These are phyloP conservation scores for Ceratocystis papillata DNA, from an alignment of 2,329 filamentous ascomycete genomes.

Conservation along the genomic window DNA sequence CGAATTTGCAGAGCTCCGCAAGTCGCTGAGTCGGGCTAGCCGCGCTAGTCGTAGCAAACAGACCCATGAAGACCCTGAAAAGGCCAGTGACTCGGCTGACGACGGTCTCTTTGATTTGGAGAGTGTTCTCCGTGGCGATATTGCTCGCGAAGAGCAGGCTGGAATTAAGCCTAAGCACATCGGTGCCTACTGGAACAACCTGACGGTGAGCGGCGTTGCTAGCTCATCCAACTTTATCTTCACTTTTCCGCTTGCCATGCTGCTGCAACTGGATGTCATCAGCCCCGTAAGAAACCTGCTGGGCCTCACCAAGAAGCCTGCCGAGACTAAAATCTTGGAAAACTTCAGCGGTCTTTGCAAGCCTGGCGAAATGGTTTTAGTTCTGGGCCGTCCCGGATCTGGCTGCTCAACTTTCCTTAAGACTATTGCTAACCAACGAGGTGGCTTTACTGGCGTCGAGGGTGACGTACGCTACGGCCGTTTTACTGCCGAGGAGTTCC, in stretches of 20 bases:
- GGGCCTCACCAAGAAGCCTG: conserved; percentile 55
- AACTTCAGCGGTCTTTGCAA: conserved; percentile 60
- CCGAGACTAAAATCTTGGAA: conserved; percentile 62
- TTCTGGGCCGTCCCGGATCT: conserved; percentile 65
- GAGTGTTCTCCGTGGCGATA: conserved; percentile 57
- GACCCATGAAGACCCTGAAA: conserved; percentile 46
- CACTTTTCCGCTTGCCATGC: conserved; percentile 68
- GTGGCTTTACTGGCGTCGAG: conserved; percentile 43
- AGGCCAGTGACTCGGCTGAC: conserved; percentile 38
- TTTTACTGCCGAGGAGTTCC: conserved; percentile 60
- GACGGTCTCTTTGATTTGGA: conserved; percentile 61
- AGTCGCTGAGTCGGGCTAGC: conserved; percentile 48
- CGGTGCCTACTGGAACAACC: conserved; percentile 65
- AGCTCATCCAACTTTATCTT: conserved; percentile 60
- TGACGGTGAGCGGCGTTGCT: conserved; percentile 66
- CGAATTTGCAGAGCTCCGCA: conserved; percentile 58
- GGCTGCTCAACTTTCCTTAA: conserved; percentile 62
- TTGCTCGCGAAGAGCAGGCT: conserved; percentile 59
- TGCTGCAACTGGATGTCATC: conserved; percentile 65
- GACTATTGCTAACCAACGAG: conserved; percentile 54
- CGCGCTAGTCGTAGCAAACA: conserved; percentile 37
- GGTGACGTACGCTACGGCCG: conserved; percentile 71
- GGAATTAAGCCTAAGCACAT: conserved; percentile 74
- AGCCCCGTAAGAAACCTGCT: conserved; percentile 53
- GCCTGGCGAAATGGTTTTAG: conserved; percentile 81